Evolutionary conservation across 176 grass and related monocot species (phyloP), one percentile per base, ranked within the genome.

Genomic region (Oryza officinalis): DNA sequence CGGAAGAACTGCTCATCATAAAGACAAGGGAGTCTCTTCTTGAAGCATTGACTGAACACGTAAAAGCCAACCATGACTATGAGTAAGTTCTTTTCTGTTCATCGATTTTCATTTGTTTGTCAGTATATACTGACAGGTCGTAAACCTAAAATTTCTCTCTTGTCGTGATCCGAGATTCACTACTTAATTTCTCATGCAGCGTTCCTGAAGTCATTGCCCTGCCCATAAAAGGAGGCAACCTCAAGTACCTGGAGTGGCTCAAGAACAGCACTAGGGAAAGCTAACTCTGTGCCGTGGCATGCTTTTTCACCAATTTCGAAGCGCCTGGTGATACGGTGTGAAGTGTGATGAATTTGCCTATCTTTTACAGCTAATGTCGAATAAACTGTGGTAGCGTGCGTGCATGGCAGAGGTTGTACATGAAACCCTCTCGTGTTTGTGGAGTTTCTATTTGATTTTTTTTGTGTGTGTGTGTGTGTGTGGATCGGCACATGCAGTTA

Each of bases 11-110:
- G 75, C 91, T 98, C 64, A 95, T 98, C 68, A 95, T 95, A 45
- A 98, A 98, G 72, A 98, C 96, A 38, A 95, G 93, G 75, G 91
- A 95, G 71, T 90, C 96, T 50, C 96, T 98, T 89, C 87, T 95
- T 83, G 77, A 87, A 63, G 85, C 87, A 9, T 86, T 95, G 47
- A 95, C 89, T 7, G 93, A 92, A 68, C 93, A 98, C 75, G 96
- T 98, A 45, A 98, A 95, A 80, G 66, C 93, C 74, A 98, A 93
- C 70, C 93, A 98, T 92, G 96, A 95, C 75, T 98, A 98, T 7
- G 93, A 98, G 91, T 98, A 93, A 80, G 93, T 75, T 83, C 43
- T 30, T 10, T 73, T 32, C 22, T 43, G 26, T 73, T 63, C 46
- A 10, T 72, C n/a, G 8, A 31, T 4, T 25, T 71, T 4, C 0